Percentiles rank a stretch among this genome's conserved stretches.
phyloP scores from a whole-genome alignment of 495 filamentous ascomycete genomes.

The Pyrenula aspistea region DNA sequence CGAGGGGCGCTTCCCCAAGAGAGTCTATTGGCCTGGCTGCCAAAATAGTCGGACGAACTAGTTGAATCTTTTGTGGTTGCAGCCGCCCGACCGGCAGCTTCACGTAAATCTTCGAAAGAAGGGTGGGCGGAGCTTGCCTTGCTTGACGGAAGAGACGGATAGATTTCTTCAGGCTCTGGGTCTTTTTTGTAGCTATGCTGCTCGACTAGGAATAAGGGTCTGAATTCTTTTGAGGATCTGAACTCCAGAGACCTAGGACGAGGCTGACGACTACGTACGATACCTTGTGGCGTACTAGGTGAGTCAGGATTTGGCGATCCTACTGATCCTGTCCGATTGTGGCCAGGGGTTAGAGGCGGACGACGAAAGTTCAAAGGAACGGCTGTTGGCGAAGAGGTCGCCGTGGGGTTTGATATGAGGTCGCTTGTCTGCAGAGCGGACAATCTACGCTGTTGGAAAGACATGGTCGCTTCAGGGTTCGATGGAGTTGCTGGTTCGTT shows the following conservation, averaged over 20 bases:
- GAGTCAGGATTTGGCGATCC: constrained; percentile 10
- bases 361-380: constrained; percentile 37
- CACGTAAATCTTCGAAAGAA: constrained; percentile 29
- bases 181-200: constrained; percentile 31
- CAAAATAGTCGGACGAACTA: background rate
- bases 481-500: background rate
- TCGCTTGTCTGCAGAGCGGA: constrained; percentile 17
- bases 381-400: constrained; percentile 32
- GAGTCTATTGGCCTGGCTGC: background rate
- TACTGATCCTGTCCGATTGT: constrained; percentile 21
- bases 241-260: constrained; percentile 35
- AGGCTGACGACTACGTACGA: constrained; percentile 19
- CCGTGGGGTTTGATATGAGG: constrained; percentile 1
- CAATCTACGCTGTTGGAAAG: constrained; percentile 12
- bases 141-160: constrained; percentile 39
- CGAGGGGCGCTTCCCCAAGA: background rate
- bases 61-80: background rate
- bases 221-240: constrained; percentile 31
- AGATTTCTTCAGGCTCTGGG: constrained; percentile 19
- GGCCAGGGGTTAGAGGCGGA: constrained; percentile 27
- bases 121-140: constrained; percentile 30
- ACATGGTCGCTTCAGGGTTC: background rate
- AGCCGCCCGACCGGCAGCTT: constrained; percentile 8
- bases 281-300: constrained; percentile 20
- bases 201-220: constrained; percentile 38